Percentiles rank a stretch among this genome's conserved stretches.
Conservation (phyloP, 2,329 filamentous ascomycete species). For the Pseudogymnoascus sp. region DNA sequence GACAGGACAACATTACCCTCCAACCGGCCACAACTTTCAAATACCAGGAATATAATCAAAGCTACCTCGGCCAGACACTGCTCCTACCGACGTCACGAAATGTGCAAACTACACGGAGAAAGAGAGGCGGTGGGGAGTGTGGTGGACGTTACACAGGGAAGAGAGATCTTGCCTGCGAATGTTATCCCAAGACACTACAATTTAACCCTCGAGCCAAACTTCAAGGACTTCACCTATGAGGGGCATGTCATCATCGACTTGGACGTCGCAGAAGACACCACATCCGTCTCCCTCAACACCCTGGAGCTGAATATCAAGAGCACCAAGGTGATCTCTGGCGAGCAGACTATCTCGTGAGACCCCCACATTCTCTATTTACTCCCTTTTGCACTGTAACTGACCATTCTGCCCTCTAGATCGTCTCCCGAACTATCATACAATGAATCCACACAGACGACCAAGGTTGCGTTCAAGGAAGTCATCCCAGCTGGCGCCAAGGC, state of each 20-base stretch:
- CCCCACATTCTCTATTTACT: conserved; percentile 14
- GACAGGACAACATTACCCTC: conserved; percentile 19
- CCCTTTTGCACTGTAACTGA: conserved; percentile 14
- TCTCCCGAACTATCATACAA: conserved; percentile 64
- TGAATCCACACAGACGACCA: conserved; percentile 72
- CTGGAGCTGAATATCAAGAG: conserved; percentile 76
- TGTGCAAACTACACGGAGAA: conserved; percentile 58
- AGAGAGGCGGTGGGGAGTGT: conserved; percentile 46
- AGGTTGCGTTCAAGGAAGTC: conserved; percentile 65
- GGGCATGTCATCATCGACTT: conserved; percentile 80
- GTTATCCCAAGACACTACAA: conserved; percentile 90
- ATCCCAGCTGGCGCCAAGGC: conserved; percentile 70
- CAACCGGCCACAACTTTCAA: conserved; percentile 20
- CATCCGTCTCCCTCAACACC: conserved; percentile 78
- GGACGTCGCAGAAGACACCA: conserved; percentile 76
- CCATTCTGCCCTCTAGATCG: conserved; percentile 39
- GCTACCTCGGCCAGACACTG: conserved; percentile 46
- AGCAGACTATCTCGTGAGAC: conserved; percentile 40
- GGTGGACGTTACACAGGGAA: conserved; percentile 53
- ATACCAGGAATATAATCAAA: conserved; percentile 17
- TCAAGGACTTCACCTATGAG: conserved; percentile 78
- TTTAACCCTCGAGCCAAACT: conserved; percentile 82
- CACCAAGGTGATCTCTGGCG: conserved; percentile 58
- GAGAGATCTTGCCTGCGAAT: conserved; percentile 84
- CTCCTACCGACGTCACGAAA: conserved; percentile 63